Percentiles rank a stretch among this genome's conserved stretches.
Conservation (phyloP, 306 rosid genomes). For the Lathyrus tuberosus region DNA sequence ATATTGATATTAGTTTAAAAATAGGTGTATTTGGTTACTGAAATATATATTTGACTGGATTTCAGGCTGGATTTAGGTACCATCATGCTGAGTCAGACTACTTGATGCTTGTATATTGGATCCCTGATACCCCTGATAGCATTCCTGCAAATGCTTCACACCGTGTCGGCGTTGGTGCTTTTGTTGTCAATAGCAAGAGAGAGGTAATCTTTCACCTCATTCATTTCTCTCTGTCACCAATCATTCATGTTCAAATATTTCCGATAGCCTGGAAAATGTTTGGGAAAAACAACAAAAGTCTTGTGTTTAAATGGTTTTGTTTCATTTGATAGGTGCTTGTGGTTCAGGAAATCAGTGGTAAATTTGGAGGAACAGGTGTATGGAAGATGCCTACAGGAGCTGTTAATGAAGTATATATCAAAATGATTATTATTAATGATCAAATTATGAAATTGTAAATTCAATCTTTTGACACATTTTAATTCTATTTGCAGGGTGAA, state of each 20-base stretch:
- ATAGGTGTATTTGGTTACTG: no score
- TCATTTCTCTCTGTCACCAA: no score
- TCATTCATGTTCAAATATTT: no score
- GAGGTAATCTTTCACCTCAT: constrained; percentile 45
- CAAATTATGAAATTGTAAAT: background rate
- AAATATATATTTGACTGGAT: no score
- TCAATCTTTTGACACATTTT: background rate
- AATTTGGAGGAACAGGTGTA: constrained; percentile 61
- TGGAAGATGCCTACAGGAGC: constrained; percentile 94
- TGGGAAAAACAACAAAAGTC: no score
- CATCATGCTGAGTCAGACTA: no score
- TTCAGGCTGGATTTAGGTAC: no score
- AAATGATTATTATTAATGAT: background rate
- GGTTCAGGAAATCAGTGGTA: constrained; percentile 76
- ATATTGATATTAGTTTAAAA: no score
- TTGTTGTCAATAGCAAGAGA: constrained; percentile 59
- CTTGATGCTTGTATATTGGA: no score
- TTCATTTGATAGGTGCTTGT: constrained; percentile 69
- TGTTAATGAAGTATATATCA: constrained; percentile 56
- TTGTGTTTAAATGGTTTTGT: constrained; percentile 19
- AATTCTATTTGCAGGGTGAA: constrained; percentile 64
- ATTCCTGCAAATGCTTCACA: constrained; percentile 88
- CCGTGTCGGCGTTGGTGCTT: constrained; percentile 78
- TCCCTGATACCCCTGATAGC: no score
- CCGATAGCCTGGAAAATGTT: no score